Percentiles rank a stretch among this genome's conserved stretches.
Evolutionary conservation across 169 alveolate genomes (phyloP).

Genomic region (Cryptosporidium parvum): DNA sequence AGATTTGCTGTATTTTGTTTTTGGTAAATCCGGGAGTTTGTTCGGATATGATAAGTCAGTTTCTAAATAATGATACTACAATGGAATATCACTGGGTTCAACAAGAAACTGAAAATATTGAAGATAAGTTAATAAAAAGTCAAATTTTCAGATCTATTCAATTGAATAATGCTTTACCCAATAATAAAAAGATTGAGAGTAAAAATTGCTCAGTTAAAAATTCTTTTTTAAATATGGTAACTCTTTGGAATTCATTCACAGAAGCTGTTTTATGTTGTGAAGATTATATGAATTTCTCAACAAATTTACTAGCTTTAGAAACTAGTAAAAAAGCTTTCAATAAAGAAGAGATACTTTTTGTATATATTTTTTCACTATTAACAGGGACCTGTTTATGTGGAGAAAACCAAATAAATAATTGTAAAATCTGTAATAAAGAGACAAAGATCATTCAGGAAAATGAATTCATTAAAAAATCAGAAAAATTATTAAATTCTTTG

Average conservation of each 20-base stretch:
- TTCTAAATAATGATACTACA: not conserved
- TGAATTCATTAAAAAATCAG: not conserved
- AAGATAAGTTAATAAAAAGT: not conserved
- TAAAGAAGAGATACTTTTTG: slow-evolving; percentile 39
- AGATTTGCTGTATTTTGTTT: slow-evolving; percentile 55
- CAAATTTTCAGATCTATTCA: slow-evolving; percentile 12
- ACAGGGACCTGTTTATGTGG: slow-evolving; percentile 67
- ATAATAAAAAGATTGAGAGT: not conserved
- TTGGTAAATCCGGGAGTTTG: slow-evolving; percentile 23
- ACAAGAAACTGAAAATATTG: not conserved
- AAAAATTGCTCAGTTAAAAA: slow-evolving; percentile 17
- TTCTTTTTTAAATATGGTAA: slow-evolving; percentile 45
- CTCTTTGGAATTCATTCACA: slow-evolving; percentile 37
- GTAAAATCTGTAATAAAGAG: slow-evolving; percentile 6
- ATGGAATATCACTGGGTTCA: slow-evolving; percentile 12
- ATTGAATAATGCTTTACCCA: not conserved
- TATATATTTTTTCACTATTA: slow-evolving; percentile 13
- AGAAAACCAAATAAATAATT: not conserved
- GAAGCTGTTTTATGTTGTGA: not conserved
- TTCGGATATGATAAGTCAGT: slow-evolving; percentile 42
- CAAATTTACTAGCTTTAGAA: not conserved
- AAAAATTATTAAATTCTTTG: slow-evolving; percentile 9
- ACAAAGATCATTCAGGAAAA: not conserved
- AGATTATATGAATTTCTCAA: not conserved
- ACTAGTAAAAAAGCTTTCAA: not conserved